Base-by-base conservation (phyloP, 306 rosid species). In the Purshia tridentata region DNA sequence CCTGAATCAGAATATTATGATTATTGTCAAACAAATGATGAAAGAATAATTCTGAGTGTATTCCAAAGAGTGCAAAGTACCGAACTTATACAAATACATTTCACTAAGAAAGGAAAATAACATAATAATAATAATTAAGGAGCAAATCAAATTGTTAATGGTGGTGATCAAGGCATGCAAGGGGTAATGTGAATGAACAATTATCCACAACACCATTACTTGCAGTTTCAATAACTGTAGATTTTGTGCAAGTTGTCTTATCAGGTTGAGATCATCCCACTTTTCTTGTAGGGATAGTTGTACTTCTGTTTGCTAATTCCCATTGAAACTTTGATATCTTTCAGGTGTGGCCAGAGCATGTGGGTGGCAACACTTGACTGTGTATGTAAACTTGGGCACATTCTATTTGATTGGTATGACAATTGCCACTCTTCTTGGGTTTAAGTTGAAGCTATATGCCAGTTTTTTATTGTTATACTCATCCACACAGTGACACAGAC, bases 291-390 rank as follows among this genome's bases (percentile, higher is more conserved):
- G 29, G 58, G 39, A 2, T 56, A 56, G 61, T 10, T 56, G 3
- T 20, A 22, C 7, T 15, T 29, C 35, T 29, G 2, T 29, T 14
- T 29, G 19, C 9, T 45, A 45, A 23, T 56, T 15, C 20, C 59
- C 50, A 42, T 75, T 20, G 35, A 15, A 10, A 23, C n/a, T 19
- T 77, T 15, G 46, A 10, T 16, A 57, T 59, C 4, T 41, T 82
- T 66, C 84, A 93, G 97, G 96, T 23, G 96, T 87, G 78, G 86
- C 81, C 13, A 87, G 97, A 84, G 98, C 96, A 70, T 80, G 92
- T 69, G 97, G 97, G 11, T 86, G 89, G 91, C 97, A 93, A 72
- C 89, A 88, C 41, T 71, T 90, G 45, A 92, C 77, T 54, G 88
- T 82, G 45, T 83, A 50, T 67, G 83, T 84, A 37, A 93, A 93